A percentile compares a stretch with the other conserved stretches of the same genome.
These are phyloP conservation scores for Immersiporthe knoxdaviesiana DNA, from an alignment of 2,329 filamentous ascomycete genomes.

Conservation along the genomic window DNA sequence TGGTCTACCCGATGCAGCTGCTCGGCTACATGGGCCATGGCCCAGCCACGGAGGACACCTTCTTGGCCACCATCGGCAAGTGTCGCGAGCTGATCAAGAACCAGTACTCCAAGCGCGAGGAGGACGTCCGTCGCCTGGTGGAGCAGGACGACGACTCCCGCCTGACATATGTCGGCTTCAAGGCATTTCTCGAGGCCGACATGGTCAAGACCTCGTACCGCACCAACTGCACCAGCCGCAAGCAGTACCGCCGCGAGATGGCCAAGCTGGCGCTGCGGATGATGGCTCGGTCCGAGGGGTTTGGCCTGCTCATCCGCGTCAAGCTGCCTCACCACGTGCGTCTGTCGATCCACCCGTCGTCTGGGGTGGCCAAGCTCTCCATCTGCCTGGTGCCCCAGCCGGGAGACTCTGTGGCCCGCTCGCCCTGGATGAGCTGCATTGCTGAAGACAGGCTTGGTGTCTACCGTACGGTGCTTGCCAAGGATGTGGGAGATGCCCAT, in stretches of 20 bases:
- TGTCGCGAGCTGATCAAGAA: background rate
- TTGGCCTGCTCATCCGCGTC: background rate
- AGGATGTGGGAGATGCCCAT: background rate
- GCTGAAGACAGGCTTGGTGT: background rate
- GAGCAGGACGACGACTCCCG: background rate
- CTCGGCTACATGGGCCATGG: background rate
- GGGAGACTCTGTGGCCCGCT: background rate
- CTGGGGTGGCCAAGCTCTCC: background rate
- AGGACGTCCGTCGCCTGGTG: background rate
- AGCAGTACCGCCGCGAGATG: background rate
- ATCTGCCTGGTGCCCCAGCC: background rate
- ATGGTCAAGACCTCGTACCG: background rate
- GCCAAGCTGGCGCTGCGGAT: background rate
- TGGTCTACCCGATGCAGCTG: background rate
- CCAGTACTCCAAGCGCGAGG: background rate
- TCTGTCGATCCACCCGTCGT: background rate
- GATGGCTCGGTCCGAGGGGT: background rate
- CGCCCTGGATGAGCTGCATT: constrained; percentile 1
- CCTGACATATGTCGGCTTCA: background rate
- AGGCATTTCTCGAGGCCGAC: background rate
- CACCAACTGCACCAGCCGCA: background rate
- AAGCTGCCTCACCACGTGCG: background rate
- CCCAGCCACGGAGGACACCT: background rate
- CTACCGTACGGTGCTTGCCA: background rate
- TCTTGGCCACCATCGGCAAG: background rate